Conservation (phyloP, 2,329 filamentous ascomycete species). For the Botrytis fragariae region DNA sequence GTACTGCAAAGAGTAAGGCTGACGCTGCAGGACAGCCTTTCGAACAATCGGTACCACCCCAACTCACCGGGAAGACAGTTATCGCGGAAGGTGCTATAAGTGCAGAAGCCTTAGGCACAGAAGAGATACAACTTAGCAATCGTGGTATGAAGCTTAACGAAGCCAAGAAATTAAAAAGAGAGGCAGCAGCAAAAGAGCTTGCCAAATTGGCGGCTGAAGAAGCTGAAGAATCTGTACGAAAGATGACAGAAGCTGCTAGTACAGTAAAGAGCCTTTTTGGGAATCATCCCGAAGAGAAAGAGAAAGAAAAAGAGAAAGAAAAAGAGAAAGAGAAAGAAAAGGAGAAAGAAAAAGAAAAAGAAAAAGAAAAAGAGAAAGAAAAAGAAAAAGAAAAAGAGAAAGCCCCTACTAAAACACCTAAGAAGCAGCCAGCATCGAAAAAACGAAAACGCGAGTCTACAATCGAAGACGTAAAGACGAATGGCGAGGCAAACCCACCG, state of each 20-base stretch:
- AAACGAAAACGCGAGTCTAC: slow-evolving; percentile 38
- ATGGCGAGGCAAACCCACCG: slow-evolving; percentile 1
- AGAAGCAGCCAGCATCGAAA: slow-evolving; percentile 28
- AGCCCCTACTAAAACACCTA: slow-evolving; percentile 27
- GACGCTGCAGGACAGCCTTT: slow-evolving; percentile 65
- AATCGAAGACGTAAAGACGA: slow-evolving; percentile 16
- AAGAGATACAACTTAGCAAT: slow-evolving; percentile 65
- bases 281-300: slow-evolving; percentile 25
- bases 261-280: slow-evolving; percentile 44
- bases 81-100: slow-evolving; percentile 60
- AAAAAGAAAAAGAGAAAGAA: slow-evolving; percentile 20
- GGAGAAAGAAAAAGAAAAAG: slow-evolving; percentile 18
- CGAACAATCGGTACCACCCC: slow-evolving; percentile 42
- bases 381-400: slow-evolving; percentile 18
- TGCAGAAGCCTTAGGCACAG: slow-evolving; percentile 48
- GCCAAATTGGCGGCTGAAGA: slow-evolving; percentile 61
- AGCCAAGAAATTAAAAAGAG: slow-evolving; percentile 72
- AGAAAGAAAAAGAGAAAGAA: slow-evolving; percentile 17
- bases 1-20: slow-evolving; percentile 60
- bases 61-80: slow-evolving; percentile 41
- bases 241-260: slow-evolving; percentile 50
- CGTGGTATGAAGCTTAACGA: slow-evolving; percentile 77
- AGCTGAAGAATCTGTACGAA: slow-evolving; percentile 56
- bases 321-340: slow-evolving; percentile 2
- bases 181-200: slow-evolving; percentile 69